Evolutionary conservation across 768 basidiomycete species (phyloP).

Genomic region (Leccinum arenicola): DNA sequence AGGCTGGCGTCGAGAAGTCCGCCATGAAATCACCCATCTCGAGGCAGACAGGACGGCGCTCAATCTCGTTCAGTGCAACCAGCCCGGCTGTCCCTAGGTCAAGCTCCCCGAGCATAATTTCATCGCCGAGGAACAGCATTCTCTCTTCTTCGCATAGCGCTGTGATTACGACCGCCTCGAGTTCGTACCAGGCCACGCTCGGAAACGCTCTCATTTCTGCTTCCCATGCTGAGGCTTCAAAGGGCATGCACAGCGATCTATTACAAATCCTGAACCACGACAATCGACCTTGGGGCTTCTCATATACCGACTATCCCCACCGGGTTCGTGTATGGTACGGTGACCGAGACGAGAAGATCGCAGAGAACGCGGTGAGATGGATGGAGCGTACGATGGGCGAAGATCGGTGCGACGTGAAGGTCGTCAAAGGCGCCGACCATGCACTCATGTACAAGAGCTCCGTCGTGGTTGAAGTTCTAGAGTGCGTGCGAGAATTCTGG

Average conservation of each 20-base stretch:
- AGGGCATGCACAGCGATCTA: conserved; percentile 88
- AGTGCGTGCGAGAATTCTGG: conserved; percentile 63
- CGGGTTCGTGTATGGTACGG: conserved; percentile 89
- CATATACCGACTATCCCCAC: conserved; percentile 76
- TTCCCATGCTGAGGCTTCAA: conserved; percentile 91
- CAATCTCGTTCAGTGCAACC: conserved; percentile 58
- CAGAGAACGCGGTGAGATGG: conserved; percentile 87
- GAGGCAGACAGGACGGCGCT: conserved; percentile 59
- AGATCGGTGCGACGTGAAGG: conserved; percentile 71
- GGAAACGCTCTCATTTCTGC: conserved; percentile 90
- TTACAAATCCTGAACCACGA: conserved; percentile 90
- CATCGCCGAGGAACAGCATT: conserved; percentile 50
- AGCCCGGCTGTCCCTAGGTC: conserved; percentile 29
- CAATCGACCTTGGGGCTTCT: conserved; percentile 87
- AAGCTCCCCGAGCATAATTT: conserved; percentile 50
- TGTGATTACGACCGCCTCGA: conserved; percentile 25
- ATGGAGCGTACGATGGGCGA: conserved; percentile 84
- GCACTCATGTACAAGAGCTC: conserved; percentile 89
- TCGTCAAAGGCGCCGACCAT: conserved; percentile 88
- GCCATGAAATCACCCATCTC: conserved; percentile 35
- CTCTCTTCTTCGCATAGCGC: conserved; percentile 28
- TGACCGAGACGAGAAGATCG: conserved; percentile 90
- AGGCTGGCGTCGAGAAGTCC: conserved; percentile 35
- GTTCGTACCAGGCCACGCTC: conserved; percentile 59
- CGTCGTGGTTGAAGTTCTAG: conserved; percentile 83